A percentile compares a stretch with the other conserved stretches of the same genome.
Evolutionary conservation across 2,329 filamentous ascomycete species (phyloP).

Genomic region (Neocatenulostroma microsporum): DNA sequence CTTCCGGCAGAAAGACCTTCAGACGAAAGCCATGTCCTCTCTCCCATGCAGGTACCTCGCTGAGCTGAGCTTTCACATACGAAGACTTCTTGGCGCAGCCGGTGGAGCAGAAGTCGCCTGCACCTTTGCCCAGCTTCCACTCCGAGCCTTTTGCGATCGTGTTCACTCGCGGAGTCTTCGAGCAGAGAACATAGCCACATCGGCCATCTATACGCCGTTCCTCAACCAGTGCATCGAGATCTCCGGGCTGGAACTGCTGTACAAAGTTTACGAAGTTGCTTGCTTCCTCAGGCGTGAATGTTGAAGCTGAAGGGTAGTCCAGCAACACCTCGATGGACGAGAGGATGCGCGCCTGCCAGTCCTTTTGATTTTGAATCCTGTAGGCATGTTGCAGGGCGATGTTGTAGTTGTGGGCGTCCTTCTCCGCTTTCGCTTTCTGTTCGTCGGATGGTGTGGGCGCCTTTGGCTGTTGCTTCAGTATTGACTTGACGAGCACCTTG

Average conservation of each 20-base stretch:
- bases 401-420: conserved; percentile 43
- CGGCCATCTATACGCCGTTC: conserved; percentile 77
- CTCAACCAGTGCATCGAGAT: conserved; percentile 81
- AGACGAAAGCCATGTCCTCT: conserved; percentile 46
- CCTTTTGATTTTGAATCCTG: conserved; percentile 74
- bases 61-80: conserved; percentile 82
- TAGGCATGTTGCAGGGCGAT: conserved; percentile 75
- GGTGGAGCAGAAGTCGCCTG: conserved; percentile 82
- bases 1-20: neutral
- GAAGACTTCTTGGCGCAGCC: conserved; percentile 71
- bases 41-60: conserved; percentile 78
- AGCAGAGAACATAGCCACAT: conserved; percentile 81
- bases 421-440: conserved; percentile 24
- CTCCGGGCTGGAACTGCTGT: conserved; percentile 68
- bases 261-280: conserved; percentile 59
- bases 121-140: conserved; percentile 61
- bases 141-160: conserved; percentile 47
- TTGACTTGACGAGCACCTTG: conserved; percentile 35
- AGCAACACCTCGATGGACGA: conserved; percentile 64
- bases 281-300: conserved; percentile 50
- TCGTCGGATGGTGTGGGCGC: conserved; percentile 17
- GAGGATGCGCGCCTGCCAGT: conserved; percentile 66
- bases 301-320: conserved; percentile 50
- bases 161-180: conserved; percentile 47
- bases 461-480: conserved; percentile 39